phyloP scores from a whole-genome alignment of 140 eudicot species.

The Ambrosia hybrid region DNA sequence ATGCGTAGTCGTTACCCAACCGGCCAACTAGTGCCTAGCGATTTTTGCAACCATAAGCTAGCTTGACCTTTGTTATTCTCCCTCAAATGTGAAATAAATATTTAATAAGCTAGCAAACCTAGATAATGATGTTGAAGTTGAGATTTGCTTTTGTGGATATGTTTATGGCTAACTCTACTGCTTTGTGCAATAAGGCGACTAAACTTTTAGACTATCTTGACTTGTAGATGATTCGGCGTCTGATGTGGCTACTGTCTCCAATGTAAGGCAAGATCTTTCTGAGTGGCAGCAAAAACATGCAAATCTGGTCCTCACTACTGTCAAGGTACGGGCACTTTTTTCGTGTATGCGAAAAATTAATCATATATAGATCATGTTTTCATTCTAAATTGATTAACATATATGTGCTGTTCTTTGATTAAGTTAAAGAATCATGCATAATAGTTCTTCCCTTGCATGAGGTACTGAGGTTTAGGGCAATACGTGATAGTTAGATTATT shows the following conservation, averaged over 20 bases:
- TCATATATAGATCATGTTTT: background rate
- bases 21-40: too few species aligned
- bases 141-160: conserved; percentile 16
- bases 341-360: background rate
- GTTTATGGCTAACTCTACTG: background rate
- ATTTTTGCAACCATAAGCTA: background rate
- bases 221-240: conserved; percentile 42
- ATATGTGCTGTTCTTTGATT: background rate
- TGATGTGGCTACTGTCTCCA: conserved; percentile 54
- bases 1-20: too few species aligned
- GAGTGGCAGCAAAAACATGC: conserved; percentile 69
- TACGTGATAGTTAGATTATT: background rate
- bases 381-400: conserved; percentile 1
- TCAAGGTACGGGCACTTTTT: conserved; percentile 39
- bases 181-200: conserved; percentile 8
- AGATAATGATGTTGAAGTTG: conserved; percentile 4
- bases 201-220: conserved; percentile 7
- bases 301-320: conserved; percentile 46
- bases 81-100: background rate
- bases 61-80: background rate
- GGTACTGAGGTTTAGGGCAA: background rate
- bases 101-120: background rate
- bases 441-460: background rate
- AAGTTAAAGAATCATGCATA: conserved; percentile 4
- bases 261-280: conserved; percentile 59